Percentiles rank a stretch among this genome's conserved stretches.
Conservation (phyloP, 495 filamentous ascomycete species). For the Bacidia gigantensis region DNA sequence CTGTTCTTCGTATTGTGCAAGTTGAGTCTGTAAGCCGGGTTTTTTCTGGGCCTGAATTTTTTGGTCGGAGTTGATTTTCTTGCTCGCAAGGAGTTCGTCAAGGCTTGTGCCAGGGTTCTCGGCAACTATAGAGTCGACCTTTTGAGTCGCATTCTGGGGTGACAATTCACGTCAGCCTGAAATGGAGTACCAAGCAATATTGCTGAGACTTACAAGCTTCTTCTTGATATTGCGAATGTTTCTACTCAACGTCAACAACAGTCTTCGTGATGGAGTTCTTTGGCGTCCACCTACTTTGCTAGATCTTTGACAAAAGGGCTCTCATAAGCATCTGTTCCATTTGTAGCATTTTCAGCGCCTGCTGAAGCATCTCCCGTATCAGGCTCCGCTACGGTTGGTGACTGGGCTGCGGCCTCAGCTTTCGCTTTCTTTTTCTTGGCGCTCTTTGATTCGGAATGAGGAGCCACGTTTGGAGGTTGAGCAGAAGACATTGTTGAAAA, state of each 20-base stretch:
- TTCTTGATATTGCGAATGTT: conserved; percentile 75
- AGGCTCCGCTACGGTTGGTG: conserved; percentile 9
- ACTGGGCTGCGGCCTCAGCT: conserved; percentile 17
- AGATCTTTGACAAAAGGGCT: conserved; percentile 71
- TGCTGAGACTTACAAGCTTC: conserved; percentile 54
- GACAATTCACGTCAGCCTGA: neutral
- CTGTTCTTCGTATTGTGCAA: conserved; percentile 71
- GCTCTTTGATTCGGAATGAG: conserved; percentile 25
- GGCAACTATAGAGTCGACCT: conserved; percentile 62
- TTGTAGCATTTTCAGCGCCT: conserved; percentile 25
- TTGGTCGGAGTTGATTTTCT: conserved; percentile 88
- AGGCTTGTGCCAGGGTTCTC: conserved; percentile 64
- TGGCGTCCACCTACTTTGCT: conserved; percentile 50
- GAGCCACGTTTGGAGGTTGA: conserved; percentile 1
- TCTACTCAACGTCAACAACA: conserved; percentile 32
- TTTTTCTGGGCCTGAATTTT: conserved; percentile 82
- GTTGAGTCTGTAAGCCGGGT: conserved; percentile 61
- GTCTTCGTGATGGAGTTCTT: conserved; percentile 3
- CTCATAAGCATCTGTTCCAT: conserved; percentile 44
- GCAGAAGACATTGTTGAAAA: conserved; percentile 13
- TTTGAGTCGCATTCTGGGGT: conserved; percentile 55
- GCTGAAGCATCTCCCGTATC: conserved; percentile 15
- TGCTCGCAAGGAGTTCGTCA: conserved; percentile 66
- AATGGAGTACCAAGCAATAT: neutral
- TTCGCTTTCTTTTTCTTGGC: conserved; percentile 33